Conservation (phyloP, 768 basidiomycete genomes). For the Suillus cothurnatus region DNA sequence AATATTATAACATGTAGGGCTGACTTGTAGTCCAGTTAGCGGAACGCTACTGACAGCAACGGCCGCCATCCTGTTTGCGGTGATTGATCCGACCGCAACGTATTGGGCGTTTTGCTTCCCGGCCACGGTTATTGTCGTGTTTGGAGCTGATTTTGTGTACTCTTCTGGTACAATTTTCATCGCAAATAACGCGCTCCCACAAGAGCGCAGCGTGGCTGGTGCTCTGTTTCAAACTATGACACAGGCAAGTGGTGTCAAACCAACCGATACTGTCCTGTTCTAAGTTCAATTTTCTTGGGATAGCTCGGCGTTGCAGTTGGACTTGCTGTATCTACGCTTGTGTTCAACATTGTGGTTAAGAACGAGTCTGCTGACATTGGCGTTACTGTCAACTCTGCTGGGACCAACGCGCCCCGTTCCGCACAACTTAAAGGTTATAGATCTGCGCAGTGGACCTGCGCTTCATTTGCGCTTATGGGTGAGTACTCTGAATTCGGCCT, state of each 20-base stretch:
- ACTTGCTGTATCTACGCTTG: conserved; percentile 70
- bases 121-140: conserved; percentile 59
- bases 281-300: not conserved
- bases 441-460: conserved; percentile 65
- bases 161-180: conserved; percentile 64
- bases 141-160: conserved; percentile 83
- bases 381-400: conserved; percentile 31
- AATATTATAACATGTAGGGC: conserved; percentile 4
- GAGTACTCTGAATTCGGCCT: conserved; percentile 18
- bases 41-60: conserved; percentile 62
- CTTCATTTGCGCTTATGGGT: conserved; percentile 62
- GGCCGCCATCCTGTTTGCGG: conserved; percentile 67
- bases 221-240: conserved; percentile 81
- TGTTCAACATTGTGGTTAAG: conserved; percentile 55
- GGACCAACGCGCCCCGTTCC: conserved; percentile 31
- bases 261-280: not conserved
- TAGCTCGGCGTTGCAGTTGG: conserved; percentile 73
- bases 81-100: conserved; percentile 54
- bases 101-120: conserved; percentile 84
- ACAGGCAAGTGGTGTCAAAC: conserved; percentile 44
- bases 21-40: conserved; percentile 31
- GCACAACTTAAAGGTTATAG: conserved; percentile 57
- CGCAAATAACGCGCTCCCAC: conserved; percentile 61
- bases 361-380: conserved; percentile 34
- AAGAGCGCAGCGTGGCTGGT: conserved; percentile 78